A percentile compares a stretch with the other conserved stretches of the same genome.
These are phyloP conservation scores for Penicillium sp. DNA, from an alignment of 2,329 filamentous ascomycete genomes.

Conservation along the genomic window DNA sequence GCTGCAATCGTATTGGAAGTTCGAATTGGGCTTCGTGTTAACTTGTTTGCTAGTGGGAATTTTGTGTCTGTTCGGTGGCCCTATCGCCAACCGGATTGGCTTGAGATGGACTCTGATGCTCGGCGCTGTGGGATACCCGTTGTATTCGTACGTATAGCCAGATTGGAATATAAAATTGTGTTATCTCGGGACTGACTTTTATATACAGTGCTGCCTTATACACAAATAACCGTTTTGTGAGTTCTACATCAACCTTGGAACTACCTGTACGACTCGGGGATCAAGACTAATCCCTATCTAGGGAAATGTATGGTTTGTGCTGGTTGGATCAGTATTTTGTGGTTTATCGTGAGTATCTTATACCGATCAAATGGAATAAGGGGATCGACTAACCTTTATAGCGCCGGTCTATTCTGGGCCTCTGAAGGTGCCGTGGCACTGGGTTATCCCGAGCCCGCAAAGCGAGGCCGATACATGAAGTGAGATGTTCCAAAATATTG, in stretches of 20 bases:
- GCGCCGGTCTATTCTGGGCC: slow-evolving; percentile 52
- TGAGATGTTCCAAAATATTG: slow-evolving; percentile 2
- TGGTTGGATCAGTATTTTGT: slow-evolving; percentile 50
- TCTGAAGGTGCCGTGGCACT: slow-evolving; percentile 51
- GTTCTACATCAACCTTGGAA: background rate
- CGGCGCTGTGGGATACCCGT: slow-evolving; percentile 48
- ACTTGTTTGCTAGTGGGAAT: slow-evolving; percentile 36
- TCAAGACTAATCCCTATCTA: slow-evolving; percentile 13
- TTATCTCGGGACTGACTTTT: background rate
- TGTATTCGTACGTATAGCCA: slow-evolving; percentile 38
- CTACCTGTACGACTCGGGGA: too few relatives aligned
- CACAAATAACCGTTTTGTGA: slow-evolving; percentile 36
- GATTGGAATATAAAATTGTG: rapidly evolving
- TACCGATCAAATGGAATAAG: background rate
- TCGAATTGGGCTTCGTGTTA: background rate
- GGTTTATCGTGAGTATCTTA: slow-evolving; percentile 40
- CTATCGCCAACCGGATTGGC: slow-evolving; percentile 51
- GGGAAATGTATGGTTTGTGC: slow-evolving; percentile 53
- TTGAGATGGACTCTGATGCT: slow-evolving; percentile 45
- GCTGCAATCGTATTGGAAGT: slow-evolving; percentile 21
- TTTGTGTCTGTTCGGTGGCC: slow-evolving; percentile 49
- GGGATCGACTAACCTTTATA: background rate
- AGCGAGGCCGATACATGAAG: slow-evolving; percentile 50
- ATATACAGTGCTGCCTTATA: slow-evolving; percentile 45
- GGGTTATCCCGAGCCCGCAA: slow-evolving; percentile 49